A percentile compares a stretch with the other conserved stretches of the same genome.
These are phyloP conservation scores for Gastrolobium bilobum DNA, from an alignment of 306 rosid genomes.

Conservation along the genomic window DNA sequence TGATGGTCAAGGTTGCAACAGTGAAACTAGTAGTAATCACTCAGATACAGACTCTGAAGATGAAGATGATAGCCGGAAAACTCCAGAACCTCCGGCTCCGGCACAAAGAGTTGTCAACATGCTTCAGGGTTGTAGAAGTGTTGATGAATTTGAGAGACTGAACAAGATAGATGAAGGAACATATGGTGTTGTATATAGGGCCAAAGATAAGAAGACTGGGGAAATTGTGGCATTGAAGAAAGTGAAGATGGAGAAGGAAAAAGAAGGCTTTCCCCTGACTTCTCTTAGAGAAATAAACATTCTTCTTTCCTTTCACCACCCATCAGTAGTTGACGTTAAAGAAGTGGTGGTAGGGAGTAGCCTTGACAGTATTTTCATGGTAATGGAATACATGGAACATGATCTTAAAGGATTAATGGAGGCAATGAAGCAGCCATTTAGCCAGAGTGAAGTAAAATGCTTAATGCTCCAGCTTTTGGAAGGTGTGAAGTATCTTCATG, in stretches of 20 bases:
- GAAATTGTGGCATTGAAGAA: constrained; percentile 98
- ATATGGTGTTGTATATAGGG: constrained; percentile 98
- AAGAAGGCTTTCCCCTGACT: constrained; percentile 97
- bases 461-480: constrained; percentile 94
- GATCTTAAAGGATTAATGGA: constrained; percentile 98
- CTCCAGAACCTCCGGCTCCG: constrained; percentile 68
- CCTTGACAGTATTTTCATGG: constrained; percentile 99
- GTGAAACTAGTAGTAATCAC: constrained; percentile 63
- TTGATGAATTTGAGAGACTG: constrained; percentile 97
- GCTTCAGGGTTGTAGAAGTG: constrained; percentile 99
- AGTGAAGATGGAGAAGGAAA: constrained; percentile 99
- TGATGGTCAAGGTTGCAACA: constrained; percentile 63
- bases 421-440: constrained; percentile 95
- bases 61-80: constrained; percentile 59
- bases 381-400: constrained; percentile 99
- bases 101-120: constrained; percentile 85
- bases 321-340: constrained; percentile 93
- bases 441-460: constrained; percentile 99
- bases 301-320: constrained; percentile 98
- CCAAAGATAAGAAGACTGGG: constrained; percentile 88
- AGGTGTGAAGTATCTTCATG: constrained; percentile 98
- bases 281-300: constrained; percentile 98
- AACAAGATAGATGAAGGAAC: constrained; percentile 99
- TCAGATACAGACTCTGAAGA: constrained; percentile 76
- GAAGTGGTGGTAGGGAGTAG: constrained; percentile 99